Conservation (phyloP, 176 grass and related monocot genomes). For the Rhynchospora breviuscula region DNA sequence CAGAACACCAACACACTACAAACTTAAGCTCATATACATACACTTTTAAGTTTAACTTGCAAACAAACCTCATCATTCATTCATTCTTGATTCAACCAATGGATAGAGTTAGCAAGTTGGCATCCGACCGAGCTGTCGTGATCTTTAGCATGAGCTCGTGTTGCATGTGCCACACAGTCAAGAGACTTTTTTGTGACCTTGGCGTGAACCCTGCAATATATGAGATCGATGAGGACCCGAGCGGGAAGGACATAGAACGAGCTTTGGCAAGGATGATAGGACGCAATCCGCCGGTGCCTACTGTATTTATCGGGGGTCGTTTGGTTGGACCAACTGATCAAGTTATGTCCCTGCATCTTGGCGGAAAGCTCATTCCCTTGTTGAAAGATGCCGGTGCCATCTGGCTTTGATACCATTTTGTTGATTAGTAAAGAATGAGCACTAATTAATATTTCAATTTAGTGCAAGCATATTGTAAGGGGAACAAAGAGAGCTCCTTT, state of each 20-base stretch:
- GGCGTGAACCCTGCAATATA: constrained; percentile 42
- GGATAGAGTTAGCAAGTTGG: constrained; percentile 47
- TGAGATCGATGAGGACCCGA: constrained; percentile 55
- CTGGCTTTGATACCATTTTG: constrained; percentile 37
- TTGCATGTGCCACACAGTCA: constrained; percentile 69
- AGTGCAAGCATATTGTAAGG: not conserved
- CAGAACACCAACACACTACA: not conserved
- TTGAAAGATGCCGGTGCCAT: constrained; percentile 56
- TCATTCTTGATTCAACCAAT: not conserved
- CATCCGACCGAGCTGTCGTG: constrained; percentile 50
- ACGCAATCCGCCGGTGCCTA: constrained; percentile 40
- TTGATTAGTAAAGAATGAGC: not conserved
- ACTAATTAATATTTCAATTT: not conserved
- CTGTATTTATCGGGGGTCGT: constrained; percentile 57
- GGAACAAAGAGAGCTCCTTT: not conserved
- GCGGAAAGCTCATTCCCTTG: constrained; percentile 53
- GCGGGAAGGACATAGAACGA: constrained; percentile 42
- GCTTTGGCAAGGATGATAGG: constrained; percentile 49
- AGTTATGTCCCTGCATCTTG: constrained; percentile 58
- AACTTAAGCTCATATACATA: not conserved
- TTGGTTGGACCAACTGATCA: constrained; percentile 54
- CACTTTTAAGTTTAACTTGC: not conserved
- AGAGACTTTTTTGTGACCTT: constrained; percentile 48
- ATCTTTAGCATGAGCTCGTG: constrained; percentile 62
- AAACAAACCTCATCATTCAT: not conserved